phyloP scores from a whole-genome alignment of 805 yeast species.

The Komagataella mondaviorum region DNA sequence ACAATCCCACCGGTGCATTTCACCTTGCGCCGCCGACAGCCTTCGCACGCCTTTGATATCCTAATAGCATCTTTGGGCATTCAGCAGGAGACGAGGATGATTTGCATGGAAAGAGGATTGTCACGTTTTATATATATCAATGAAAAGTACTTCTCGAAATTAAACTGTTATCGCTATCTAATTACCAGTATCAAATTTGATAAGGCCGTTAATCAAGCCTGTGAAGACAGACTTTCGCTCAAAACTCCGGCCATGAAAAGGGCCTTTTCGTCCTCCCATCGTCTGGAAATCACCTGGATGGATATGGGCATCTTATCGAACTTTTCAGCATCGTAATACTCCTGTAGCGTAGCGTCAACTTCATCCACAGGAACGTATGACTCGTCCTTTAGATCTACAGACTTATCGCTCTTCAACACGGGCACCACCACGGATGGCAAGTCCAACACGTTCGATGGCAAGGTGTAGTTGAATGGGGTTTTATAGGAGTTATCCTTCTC shows the following conservation, averaged over 20 bases:
- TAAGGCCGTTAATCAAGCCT: background rate
- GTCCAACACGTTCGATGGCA: conserved; percentile 39
- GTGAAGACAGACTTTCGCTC: conserved; percentile 6
- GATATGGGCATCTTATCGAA: conserved; percentile 40
- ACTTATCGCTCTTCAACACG: conserved; percentile 22
- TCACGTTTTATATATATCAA: too few relatives aligned
- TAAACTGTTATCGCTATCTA: background rate
- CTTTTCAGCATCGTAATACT: conserved; percentile 31
- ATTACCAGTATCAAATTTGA: background rate
- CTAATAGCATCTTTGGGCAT: conserved; percentile 1
- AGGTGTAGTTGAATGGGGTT: conserved; percentile 37
- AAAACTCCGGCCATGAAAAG: conserved; percentile 22
- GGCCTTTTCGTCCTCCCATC: conserved; percentile 47
- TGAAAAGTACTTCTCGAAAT: background rate
- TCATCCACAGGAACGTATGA: conserved; percentile 14
- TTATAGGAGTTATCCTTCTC: conserved; percentile 23
- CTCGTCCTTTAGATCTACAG: conserved; percentile 14
- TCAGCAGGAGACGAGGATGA: background rate
- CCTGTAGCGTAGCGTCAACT: conserved; percentile 17
- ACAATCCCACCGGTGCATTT: conserved; percentile 5
- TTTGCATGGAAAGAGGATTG: background rate
- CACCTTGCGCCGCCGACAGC: conserved; percentile 7
- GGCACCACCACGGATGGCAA: conserved; percentile 32
- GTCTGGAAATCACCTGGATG: conserved; percentile 38
- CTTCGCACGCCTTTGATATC: conserved; percentile 8